Evolutionary conservation across 140 eudicot genomes (phyloP), one percentile per base, ranked within the genome.

Genomic region (Erigeron philadelphicus): DNA sequence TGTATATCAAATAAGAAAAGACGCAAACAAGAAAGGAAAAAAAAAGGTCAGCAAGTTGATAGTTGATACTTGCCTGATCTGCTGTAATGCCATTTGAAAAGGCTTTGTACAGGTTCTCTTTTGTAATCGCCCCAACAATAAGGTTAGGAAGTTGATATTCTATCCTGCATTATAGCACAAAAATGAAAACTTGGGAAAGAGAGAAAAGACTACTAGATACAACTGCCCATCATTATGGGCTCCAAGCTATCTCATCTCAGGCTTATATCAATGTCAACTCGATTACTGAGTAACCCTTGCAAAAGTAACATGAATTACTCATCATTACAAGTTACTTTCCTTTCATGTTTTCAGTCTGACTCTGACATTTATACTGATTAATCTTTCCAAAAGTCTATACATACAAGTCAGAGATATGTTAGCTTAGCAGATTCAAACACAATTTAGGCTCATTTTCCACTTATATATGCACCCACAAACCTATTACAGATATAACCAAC

Each of bases 131-230:
- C n/a, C 85, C 92, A 60, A 93, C 98, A 71, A 93, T 83, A 72
- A 93, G 96, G 75, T 93, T 93, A 8, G 98, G 98, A 49, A 93
- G 96, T 78, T 88, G 96, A 78, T 93, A 93, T 70, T 93, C 98
- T 54, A 93, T 70, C 86, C 98, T 92, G 95, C 70, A 80, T 40
- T 75, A 49, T 58, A 73, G 59, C 17, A 11, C 16, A 18, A 58
- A 67, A 16, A 41, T 48, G 50, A 48, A 31, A 44, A 55, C 58
- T 71, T 49, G 48, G 48, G 6, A 18, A 16, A 25, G 46, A 40
- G 11, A 18, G n/a, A 18, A 9, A 31, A 44, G n/a, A 72, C 63
- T 45, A 58, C 41, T 55, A n/a, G 42, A 56, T 70, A 15, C 19
- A 21, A 70, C 55, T 55, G 42, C 47, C 31, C 44, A 11, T 23